Conservation (phyloP, 192 early-diverging fungal genomes). For the Coemansia umbellata region DNA sequence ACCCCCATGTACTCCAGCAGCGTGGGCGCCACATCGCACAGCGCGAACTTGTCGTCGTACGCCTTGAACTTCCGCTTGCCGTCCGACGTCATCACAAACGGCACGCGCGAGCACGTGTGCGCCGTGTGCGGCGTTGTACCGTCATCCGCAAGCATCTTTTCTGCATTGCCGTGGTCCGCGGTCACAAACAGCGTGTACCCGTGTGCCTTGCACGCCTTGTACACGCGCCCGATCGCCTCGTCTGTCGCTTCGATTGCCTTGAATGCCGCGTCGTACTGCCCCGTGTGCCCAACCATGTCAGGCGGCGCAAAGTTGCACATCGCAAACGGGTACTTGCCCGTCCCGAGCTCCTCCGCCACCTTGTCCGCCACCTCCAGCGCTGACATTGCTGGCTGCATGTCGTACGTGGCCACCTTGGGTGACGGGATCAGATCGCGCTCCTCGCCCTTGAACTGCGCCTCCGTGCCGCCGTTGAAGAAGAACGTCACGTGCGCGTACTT, state of each 20-base stretch:
- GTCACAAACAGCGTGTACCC: slow-evolving; percentile 93
- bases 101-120: slow-evolving; percentile 88
- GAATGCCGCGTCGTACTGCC: slow-evolving; percentile 86
- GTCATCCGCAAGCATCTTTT: slow-evolving; percentile 93
- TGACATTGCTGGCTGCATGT: slow-evolving; percentile 94
- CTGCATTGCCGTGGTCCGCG: slow-evolving; percentile 99
- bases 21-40: slow-evolving; percentile 98
- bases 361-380: slow-evolving; percentile 84
- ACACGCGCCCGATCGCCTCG: slow-evolving; percentile 88
- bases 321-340: slow-evolving; percentile 83
- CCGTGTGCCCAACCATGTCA: slow-evolving; percentile 97
- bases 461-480: slow-evolving; percentile 99
- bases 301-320: slow-evolving; percentile 99
- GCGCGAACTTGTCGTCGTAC: slow-evolving; percentile 58
- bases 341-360: slow-evolving; percentile 76
- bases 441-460: slow-evolving; percentile 86
- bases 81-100: slow-evolving; percentile 77
- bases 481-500: slow-evolving; percentile 99
- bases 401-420: slow-evolving; percentile 97
- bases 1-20: slow-evolving; percentile 89
- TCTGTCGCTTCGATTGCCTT: slow-evolving; percentile 94
- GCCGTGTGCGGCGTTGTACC: slow-evolving; percentile 89
- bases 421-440: slow-evolving; percentile 86
- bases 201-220: slow-evolving; percentile 84
- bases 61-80: slow-evolving; percentile 52